Evolutionary conservation across 768 basidiomycete species (phyloP).

Genomic region (Coprinopsis marcescibilis): DNA sequence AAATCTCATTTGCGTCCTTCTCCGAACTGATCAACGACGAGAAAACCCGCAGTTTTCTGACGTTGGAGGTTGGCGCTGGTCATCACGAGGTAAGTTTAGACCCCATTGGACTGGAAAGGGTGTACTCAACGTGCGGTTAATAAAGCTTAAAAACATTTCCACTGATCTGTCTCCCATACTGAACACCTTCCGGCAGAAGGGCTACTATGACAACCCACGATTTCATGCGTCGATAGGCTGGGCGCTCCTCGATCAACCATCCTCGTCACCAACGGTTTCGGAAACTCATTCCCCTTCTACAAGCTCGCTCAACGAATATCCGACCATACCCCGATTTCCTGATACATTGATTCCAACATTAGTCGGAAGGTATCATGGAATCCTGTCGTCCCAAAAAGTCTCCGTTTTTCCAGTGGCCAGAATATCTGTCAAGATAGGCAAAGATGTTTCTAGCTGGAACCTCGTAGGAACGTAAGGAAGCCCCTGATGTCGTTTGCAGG

Average conservation of each 20-base stretch:
- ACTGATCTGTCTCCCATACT: conserved; percentile 55
- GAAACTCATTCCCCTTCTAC: conserved; percentile 10
- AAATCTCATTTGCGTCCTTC: conserved; percentile 66
- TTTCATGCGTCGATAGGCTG: conserved; percentile 91
- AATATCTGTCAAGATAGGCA: conserved; percentile 67
- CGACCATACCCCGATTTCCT: conserved; percentile 49
- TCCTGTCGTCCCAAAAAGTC: conserved; percentile 36
- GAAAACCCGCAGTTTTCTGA: conserved; percentile 72
- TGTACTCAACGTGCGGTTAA: conserved; percentile 2
- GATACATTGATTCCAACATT: conserved; percentile 39
- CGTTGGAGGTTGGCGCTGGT: conserved; percentile 79
- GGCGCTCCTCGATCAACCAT: conserved; percentile 53
- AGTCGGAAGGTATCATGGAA: conserved; percentile 39
- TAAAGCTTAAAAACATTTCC: conserved; percentile 54
- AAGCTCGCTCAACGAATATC: conserved; percentile 28
- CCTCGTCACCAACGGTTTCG: conserved; percentile 1
- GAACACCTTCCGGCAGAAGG: conserved; percentile 58
- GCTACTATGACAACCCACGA: conserved; percentile 73
- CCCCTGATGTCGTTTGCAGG: too few species aligned
- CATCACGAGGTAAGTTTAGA: conserved; percentile 63
- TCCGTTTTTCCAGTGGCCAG: conserved; percentile 48
- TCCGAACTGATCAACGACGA: conserved; percentile 76
- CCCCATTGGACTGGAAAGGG: neutral
- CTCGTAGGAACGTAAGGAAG: neutral
- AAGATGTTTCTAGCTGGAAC: conserved; percentile 43